These are phyloP conservation scores for Talaromyces stipitatus DNA, from an alignment of 495 filamentous ascomycete species.

Conservation along the genomic window DNA sequence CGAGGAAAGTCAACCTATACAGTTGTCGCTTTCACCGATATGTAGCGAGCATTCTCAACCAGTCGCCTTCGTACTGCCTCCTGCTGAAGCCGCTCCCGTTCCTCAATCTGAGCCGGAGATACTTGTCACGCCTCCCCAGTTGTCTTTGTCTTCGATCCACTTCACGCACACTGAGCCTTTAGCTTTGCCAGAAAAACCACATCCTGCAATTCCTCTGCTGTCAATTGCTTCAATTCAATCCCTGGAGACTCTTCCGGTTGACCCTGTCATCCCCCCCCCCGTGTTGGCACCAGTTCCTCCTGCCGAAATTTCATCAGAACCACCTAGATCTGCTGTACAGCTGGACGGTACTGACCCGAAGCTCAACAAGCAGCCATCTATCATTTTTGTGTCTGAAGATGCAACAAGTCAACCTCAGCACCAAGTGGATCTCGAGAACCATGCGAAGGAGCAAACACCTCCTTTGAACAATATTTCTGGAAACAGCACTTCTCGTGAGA, in stretches of 20 bases:
- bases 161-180: constrained; percentile 45
- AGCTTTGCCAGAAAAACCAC: constrained; percentile 11
- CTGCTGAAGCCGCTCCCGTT: constrained; percentile 12
- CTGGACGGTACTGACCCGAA: constrained; percentile 10
- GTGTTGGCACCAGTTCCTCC: constrained; percentile 15
- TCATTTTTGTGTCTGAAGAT: constrained; percentile 45
- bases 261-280: constrained; percentile 11
- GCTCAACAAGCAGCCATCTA: constrained; percentile 11
- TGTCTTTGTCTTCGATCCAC: constrained; percentile 42
- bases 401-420: constrained; percentile 38
- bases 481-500: constrained; percentile 27
- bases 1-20: background rate
- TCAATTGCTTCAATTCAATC: constrained; percentile 33
- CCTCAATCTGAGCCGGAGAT: constrained; percentile 13
- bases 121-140: constrained; percentile 8
- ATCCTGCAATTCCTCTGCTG: constrained; percentile 11
- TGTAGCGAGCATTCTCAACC: constrained; percentile 16
- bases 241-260: constrained; percentile 32
- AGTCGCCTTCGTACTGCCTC: constrained; percentile 15
- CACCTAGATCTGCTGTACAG: constrained; percentile 3
- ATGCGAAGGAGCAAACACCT: constrained; percentile 21
- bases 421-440: constrained; percentile 25
- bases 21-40: constrained; percentile 5
- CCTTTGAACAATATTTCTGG: constrained; percentile 38
- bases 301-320: constrained; percentile 8